phyloP scores from a whole-genome alignment of 805 yeast genomes.

The Teunomyces aglyptinius region DNA sequence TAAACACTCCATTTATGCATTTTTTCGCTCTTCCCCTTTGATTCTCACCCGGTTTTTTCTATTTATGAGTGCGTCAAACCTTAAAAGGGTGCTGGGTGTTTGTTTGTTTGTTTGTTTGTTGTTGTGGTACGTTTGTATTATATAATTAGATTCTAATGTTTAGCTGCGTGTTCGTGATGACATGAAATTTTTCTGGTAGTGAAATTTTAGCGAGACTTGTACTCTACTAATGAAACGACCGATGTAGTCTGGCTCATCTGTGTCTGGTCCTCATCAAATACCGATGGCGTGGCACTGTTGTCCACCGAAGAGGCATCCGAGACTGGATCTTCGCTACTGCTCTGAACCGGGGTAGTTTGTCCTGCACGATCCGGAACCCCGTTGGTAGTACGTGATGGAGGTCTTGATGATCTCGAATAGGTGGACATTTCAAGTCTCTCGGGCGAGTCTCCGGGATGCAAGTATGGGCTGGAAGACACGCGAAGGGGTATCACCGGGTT shows the following conservation, averaged over 20 bases:
- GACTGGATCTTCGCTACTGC: slow-evolving; percentile 5
- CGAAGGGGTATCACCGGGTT: background rate
- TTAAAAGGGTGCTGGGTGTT: no score
- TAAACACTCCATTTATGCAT: no score
- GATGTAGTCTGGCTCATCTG: slow-evolving; percentile 33
- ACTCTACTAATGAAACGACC: slow-evolving; percentile 35
- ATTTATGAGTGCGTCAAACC: no score
- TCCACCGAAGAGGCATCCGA: slow-evolving; percentile 29
- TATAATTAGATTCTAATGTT: background rate
- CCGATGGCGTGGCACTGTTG: slow-evolving; percentile 38
- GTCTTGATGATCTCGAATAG: slow-evolving; percentile 3
- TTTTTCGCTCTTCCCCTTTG: no score
- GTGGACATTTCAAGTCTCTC: slow-evolving; percentile 6
- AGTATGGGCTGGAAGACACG: slow-evolving; percentile 10
- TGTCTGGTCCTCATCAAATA: slow-evolving; percentile 31
- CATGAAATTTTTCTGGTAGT: background rate
- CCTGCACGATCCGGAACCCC: slow-evolving; percentile 5
- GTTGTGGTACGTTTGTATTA: background rate
- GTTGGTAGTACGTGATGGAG: slow-evolving; percentile 9
- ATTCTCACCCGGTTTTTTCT: no score
- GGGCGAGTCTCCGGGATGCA: slow-evolving; percentile 8
- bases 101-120: no score
- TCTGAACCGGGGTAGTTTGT: background rate
- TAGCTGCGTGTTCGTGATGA: background rate
- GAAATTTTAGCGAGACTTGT: slow-evolving; percentile 2